phyloP scores from a whole-genome alignment of 306 rosid species.

The Vigna angularis region DNA sequence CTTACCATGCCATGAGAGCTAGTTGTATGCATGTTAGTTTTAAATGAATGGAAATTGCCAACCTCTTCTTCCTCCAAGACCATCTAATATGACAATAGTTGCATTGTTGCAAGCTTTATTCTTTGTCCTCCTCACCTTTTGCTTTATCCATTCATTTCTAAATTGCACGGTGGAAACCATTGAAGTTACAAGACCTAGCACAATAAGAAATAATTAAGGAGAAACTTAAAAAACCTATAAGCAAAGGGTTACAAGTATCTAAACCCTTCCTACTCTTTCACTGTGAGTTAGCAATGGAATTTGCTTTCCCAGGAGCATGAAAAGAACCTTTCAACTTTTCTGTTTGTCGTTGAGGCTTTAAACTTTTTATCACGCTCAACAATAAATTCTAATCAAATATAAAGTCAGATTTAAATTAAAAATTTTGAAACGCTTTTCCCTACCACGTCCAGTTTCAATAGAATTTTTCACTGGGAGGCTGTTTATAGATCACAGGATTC shows the following conservation, averaged over 20 bases:
- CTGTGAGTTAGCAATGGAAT: not conserved
- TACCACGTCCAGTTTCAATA: not conserved
- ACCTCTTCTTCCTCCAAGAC: too few species aligned
- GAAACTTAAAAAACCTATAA: constrained; percentile 6
- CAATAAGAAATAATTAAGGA: not conserved
- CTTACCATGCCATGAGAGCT: too few species aligned
- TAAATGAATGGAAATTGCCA: too few species aligned
- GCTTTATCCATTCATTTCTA: not conserved
- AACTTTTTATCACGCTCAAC: not conserved
- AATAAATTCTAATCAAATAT: not conserved
- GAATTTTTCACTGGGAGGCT: not conserved
- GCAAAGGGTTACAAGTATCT: not conserved
- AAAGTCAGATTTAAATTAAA: not conserved
- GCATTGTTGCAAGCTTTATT: too few species aligned
- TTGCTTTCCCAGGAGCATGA: not conserved
- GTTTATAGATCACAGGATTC: not conserved
- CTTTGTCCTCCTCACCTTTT: not conserved
- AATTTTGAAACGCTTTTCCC: not conserved
- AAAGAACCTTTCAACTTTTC: constrained; percentile 6
- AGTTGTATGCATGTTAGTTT: too few species aligned
- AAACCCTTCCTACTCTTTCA: constrained; percentile 4
- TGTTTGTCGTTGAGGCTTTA: not conserved
- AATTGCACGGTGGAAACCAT: too few species aligned
- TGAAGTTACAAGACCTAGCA: too few species aligned
- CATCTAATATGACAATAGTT: too few species aligned